Base-by-base conservation (phyloP, 345 rosid species). In the Eucalyptus marginata region DNA sequence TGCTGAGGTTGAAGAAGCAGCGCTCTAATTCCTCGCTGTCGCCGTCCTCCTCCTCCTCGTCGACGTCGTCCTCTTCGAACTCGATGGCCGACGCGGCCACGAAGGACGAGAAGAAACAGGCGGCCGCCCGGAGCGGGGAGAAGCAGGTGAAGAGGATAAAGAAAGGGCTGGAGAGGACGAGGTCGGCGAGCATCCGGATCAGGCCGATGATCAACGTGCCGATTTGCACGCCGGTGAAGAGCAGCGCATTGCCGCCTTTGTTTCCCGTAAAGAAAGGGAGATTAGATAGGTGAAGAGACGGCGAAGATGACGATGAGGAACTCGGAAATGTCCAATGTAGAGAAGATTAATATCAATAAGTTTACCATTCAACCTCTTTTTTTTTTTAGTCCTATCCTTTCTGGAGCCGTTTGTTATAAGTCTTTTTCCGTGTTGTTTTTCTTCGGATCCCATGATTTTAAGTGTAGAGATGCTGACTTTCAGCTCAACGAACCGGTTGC, bases 121-220 rank as follows among this genome's bases (percentile, higher is more conserved):
- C 91, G 15, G 92, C 90, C 14, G 56, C 86, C 18, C 86, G 90
- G 49, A 89, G 88, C 44, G 90, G 50, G 81, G 95, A 94, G 86
- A 93, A 93, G 87, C 94, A 95, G 44, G 93, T 91, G 91, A 96
- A 96, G 92, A 95, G 97, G 92, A 91, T 91, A 86, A 96, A 94
- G 93, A 96, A 96, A 90, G 95, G 96, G 29, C 88, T 96, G 91
- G 99, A 96, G 93, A 94, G 98, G 88, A 96, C 96, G 44, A 94
- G 98, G 93, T 95, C 99, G 43, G 92, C 96, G 40, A 96, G 93
- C 54, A 93, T 96, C 80, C 92, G 98, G 92, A 96, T 96, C 83
- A 93, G 99, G 90, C 99, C 99, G 14, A 95, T 96, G 99, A 89
- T 96, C 86, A 96, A 95, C 85, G 96, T 96, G 87, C 98, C 98